Evolutionary conservation across 306 rosid species (phyloP).

Genomic region (Inga oerstediana): DNA sequence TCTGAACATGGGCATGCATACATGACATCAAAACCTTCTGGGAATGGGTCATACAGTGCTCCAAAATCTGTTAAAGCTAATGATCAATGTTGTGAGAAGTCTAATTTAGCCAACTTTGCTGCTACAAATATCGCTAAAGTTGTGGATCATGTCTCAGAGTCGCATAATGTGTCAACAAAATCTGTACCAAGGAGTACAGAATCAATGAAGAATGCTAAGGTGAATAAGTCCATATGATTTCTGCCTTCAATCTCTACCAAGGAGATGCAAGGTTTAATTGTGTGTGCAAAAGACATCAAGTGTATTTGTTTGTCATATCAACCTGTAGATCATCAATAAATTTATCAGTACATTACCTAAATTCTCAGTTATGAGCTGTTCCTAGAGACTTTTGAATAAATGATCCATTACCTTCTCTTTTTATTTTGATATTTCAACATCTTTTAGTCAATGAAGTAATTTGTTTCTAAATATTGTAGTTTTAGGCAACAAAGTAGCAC

Average conservation of each 20-base stretch:
- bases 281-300: conserved; percentile 19
- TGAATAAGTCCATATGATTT: conserved; percentile 34
- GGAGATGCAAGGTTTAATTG: conserved; percentile 2
- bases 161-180: conserved; percentile 39
- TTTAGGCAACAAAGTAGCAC: conserved; percentile 10
- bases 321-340: neutral
- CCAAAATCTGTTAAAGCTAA: conserved; percentile 39
- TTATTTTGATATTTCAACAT: conserved; percentile 17
- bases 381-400: conserved; percentile 31
- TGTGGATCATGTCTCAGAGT: conserved; percentile 46
- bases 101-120: conserved; percentile 48
- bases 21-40: conserved; percentile 38
- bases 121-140: conserved; percentile 39
- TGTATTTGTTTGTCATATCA: conserved; percentile 18
- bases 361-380: neutral
- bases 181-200: conserved; percentile 51
- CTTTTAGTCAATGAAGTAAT: conserved; percentile 17
- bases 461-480: conserved; percentile 9
- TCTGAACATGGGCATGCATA: conserved; percentile 35
- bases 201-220: conserved; percentile 66
- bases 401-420: conserved; percentile 10
- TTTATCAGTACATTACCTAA: neutral
- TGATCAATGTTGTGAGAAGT: conserved; percentile 44
- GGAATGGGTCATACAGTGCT: conserved; percentile 39
- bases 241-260: conserved; percentile 18